phyloP scores from a whole-genome alignment of 176 grass and related monocot genomes.

The Avena atlantica region DNA sequence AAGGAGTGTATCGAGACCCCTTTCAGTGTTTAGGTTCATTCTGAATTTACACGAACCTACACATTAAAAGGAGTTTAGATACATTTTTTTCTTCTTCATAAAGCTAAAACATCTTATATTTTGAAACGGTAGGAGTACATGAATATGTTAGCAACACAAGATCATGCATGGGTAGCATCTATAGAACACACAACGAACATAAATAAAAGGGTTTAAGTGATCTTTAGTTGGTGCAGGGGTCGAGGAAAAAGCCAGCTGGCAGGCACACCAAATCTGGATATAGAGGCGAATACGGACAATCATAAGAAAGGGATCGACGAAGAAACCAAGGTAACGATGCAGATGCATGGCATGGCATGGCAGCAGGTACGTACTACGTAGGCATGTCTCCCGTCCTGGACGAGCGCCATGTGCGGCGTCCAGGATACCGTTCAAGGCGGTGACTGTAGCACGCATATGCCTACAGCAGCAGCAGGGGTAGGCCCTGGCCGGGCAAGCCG shows the following conservation, averaged over 20 bases:
- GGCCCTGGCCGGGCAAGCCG: background rate
- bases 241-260: background rate
- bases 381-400: background rate
- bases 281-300: background rate
- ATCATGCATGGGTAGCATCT: too few relatives aligned
- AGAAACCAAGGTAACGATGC: background rate
- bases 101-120: too few relatives aligned
- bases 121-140: too few relatives aligned
- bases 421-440: conserved; percentile 20
- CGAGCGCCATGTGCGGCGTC: conserved; percentile 27
- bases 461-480: background rate
- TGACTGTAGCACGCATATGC: background rate
- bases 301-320: background rate
- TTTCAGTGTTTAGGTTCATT: too few relatives aligned
- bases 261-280: background rate
- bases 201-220: too few relatives aligned
- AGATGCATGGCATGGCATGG: background rate
- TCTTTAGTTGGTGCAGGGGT: too few relatives aligned
- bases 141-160: too few relatives aligned
- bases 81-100: too few relatives aligned
- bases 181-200: too few relatives aligned
- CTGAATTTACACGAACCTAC: too few relatives aligned
- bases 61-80: too few relatives aligned
- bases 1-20: too few relatives aligned
- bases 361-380: background rate